A percentile compares a stretch with the other conserved stretches of the same genome.
Conservation (phyloP, 1,284 basidiomycete genomes). For the Pseudozyma sp. region DNA sequence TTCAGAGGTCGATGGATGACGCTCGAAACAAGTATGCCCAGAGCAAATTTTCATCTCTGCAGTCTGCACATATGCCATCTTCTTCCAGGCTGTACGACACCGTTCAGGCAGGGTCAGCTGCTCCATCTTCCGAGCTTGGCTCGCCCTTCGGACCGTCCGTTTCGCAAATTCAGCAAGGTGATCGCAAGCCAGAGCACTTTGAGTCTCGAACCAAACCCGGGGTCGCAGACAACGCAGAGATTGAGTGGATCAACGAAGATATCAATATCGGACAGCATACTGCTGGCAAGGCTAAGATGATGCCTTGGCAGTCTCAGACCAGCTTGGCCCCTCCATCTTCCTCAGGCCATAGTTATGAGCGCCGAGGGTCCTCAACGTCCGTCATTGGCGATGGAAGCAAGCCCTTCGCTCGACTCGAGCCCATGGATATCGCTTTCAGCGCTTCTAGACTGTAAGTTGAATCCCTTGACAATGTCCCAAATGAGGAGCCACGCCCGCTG, state of each 20-base stretch:
- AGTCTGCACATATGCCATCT: background rate
- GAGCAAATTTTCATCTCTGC: background rate
- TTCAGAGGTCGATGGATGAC: conserved; percentile 2
- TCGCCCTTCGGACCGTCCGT: conserved; percentile 18
- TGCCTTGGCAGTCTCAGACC: conserved; percentile 6
- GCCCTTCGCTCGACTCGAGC: conserved; percentile 40
- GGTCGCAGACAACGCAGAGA: conserved; percentile 25
- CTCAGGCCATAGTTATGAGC: conserved; percentile 4
- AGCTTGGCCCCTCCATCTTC: conserved; percentile 9
- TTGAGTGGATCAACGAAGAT: conserved; percentile 38
- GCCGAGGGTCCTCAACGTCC: conserved; percentile 3
- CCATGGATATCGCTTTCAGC: conserved; percentile 41
- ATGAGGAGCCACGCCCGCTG: background rate
- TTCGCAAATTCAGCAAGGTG: conserved; percentile 3
- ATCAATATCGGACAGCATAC: conserved; percentile 15
- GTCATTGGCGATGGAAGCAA: conserved; percentile 17
- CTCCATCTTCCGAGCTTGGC: conserved; percentile 7
- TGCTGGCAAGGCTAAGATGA: conserved; percentile 33
- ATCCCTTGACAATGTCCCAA: background rate
- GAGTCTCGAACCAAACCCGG: background rate
- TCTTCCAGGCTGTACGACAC: background rate
- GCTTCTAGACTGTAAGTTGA: conserved; percentile 33
- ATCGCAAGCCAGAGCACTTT: background rate
- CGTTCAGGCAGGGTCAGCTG: background rate
- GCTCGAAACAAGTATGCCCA: too few relatives aligned